Conservation (phyloP, 1,139 yeast species). For the Candida sp. region DNA sequence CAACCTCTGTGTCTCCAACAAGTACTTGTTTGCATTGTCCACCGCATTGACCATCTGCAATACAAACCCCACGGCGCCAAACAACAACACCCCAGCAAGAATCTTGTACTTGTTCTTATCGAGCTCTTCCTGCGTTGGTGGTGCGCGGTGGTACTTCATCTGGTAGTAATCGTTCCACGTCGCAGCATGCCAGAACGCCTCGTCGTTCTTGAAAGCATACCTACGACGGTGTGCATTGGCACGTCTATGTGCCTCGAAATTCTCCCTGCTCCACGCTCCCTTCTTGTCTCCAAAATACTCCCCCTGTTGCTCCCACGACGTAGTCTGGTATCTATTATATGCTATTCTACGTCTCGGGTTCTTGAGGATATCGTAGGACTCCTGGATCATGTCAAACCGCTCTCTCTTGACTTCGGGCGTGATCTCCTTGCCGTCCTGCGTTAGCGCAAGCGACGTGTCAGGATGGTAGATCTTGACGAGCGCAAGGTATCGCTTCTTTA, state of each 20-base stretch:
- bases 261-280: slow-evolving; percentile 17
- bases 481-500: slow-evolving; percentile 62
- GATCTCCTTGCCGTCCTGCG: slow-evolving; percentile 28
- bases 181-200: slow-evolving; percentile 66
- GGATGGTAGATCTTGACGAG: slow-evolving; percentile 90
- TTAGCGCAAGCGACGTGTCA: slow-evolving; percentile 51
- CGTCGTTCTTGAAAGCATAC: slow-evolving; percentile 40
- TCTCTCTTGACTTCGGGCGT: slow-evolving; percentile 48
- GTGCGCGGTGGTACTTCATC: slow-evolving; percentile 40
- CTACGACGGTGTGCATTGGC: slow-evolving; percentile 43
- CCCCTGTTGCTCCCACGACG: slow-evolving; percentile 29
- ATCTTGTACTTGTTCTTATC: slow-evolving; percentile 52
- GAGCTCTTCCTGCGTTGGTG: slow-evolving; percentile 47
- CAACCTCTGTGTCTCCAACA: slow-evolving; percentile 30
- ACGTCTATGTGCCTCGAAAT: slow-evolving; percentile 40
- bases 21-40: slow-evolving; percentile 35
- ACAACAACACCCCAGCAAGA: slow-evolving; percentile 43
- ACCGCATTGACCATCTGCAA: slow-evolving; percentile 51
- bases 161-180: slow-evolving; percentile 72
- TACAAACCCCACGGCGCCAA: slow-evolving; percentile 41
- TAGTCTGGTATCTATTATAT: slow-evolving; percentile 28
- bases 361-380: slow-evolving; percentile 74
- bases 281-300: slow-evolving; percentile 41
- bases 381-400: slow-evolving; percentile 71
- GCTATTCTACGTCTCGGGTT: slow-evolving; percentile 53